phyloP scores from a whole-genome alignment of 129 eudicot species.

The Pseudognaphalium luteoalbum region DNA sequence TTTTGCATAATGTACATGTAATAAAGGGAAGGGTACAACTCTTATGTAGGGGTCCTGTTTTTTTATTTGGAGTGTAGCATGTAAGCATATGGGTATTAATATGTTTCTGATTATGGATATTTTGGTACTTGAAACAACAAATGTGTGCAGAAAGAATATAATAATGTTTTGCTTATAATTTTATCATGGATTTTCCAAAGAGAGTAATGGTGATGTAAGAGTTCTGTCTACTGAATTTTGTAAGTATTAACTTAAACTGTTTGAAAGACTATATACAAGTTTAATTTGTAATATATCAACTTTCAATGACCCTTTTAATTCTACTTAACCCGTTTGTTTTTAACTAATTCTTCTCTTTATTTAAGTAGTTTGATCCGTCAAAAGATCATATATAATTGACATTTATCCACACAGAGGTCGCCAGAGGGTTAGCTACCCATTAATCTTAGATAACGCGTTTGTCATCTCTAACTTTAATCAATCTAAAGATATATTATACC shows the following conservation, averaged over 20 bases:
- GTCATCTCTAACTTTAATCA: neutral
- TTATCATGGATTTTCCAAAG: neutral
- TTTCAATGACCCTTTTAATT: too few relatives aligned
- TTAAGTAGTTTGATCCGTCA: neutral
- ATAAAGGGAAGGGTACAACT: conserved; percentile 13
- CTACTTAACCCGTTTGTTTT: too few relatives aligned
- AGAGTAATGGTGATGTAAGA: too few relatives aligned
- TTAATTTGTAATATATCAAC: too few relatives aligned
- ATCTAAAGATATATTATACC: neutral
- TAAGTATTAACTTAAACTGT: neutral
- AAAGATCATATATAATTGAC: too few relatives aligned
- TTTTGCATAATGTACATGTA: conserved; percentile 11
- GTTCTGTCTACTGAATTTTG: neutral
- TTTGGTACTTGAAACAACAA: conserved; percentile 26
- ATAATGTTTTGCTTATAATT: conserved; percentile 1
- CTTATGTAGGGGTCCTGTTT: neutral
- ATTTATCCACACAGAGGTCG: neutral
- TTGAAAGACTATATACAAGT: neutral
- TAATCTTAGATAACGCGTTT: neutral
- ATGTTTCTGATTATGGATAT: conserved; percentile 17
- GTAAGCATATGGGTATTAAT: neutral
- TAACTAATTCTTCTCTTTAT: neutral
- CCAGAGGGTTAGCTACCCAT: neutral
- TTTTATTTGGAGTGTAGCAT: conserved; percentile 5
- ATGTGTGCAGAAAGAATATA: conserved; percentile 14